Percentiles rank a stretch among this genome's conserved stretches.
These are phyloP conservation scores for Torrubiella hemipterigena DNA, from an alignment of 2,329 filamentous ascomycete species.

Conservation along the genomic window DNA sequence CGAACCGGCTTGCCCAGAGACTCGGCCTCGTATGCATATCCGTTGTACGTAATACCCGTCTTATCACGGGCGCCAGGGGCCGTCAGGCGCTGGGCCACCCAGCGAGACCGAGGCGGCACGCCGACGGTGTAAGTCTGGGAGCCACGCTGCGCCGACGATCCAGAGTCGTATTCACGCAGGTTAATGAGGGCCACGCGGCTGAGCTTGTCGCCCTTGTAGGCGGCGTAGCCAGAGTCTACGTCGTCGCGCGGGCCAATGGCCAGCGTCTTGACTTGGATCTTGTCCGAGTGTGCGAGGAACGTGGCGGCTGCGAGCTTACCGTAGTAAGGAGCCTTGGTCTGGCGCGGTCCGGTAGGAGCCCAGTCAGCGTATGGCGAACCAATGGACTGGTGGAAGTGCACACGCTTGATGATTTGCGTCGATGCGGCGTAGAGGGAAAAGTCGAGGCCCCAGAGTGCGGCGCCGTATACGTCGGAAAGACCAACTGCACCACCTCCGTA, in stretches of 20 bases:
- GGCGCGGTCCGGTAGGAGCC: slow-evolving; percentile 6
- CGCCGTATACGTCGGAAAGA: slow-evolving; percentile 33
- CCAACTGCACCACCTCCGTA: slow-evolving; percentile 24
- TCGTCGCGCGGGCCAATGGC: slow-evolving; percentile 6
- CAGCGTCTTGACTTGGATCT: slow-evolving; percentile 6
- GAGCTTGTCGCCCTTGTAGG: slow-evolving; percentile 8
- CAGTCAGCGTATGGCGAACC: slow-evolving; percentile 13
- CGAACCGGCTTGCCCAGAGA: slow-evolving; percentile 7
- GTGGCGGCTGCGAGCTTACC: slow-evolving; percentile 11
- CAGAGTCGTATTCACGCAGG: slow-evolving; percentile 8
- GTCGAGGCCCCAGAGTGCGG: slow-evolving; percentile 35
- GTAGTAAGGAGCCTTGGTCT: slow-evolving; percentile 12
- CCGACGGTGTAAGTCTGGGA: slow-evolving; percentile 7
- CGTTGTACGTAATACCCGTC: slow-evolving; percentile 10
- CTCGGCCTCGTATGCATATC: slow-evolving; percentile 10
- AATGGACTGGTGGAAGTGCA: slow-evolving; percentile 28
- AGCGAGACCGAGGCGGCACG: slow-evolving; percentile 6
- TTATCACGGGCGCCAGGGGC: slow-evolving; percentile 8
- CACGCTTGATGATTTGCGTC: slow-evolving; percentile 18
- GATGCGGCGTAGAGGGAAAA: slow-evolving; percentile 25
- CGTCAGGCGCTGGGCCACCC: slow-evolving; percentile 9
- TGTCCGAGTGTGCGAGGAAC: slow-evolving; percentile 9
- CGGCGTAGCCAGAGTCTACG: slow-evolving; percentile 12
- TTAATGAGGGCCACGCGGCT: slow-evolving; percentile 11
- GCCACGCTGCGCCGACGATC: slow-evolving; percentile 3